These are phyloP conservation scores for Puccinellia tenuiflora DNA, from an alignment of 176 grass and related monocot genomes.

Conservation along the genomic window DNA sequence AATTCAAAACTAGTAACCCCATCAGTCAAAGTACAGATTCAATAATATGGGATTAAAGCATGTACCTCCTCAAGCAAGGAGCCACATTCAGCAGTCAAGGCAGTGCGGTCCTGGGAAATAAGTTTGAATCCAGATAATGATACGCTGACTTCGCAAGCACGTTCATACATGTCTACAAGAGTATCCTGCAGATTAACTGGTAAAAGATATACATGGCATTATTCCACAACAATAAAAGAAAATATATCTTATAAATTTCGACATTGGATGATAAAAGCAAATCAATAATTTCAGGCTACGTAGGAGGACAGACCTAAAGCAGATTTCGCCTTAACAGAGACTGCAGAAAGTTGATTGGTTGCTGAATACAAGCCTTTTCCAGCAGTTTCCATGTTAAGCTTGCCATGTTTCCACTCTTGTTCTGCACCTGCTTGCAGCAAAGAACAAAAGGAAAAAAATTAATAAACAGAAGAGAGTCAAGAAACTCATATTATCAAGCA, in stretches of 20 bases:
- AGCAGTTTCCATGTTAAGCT: conserved; percentile 82
- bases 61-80: conserved; percentile 94
- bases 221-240: conserved; percentile 2
- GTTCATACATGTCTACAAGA: conserved; percentile 58
- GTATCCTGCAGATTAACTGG: conserved; percentile 76
- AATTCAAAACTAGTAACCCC: conserved; percentile 7
- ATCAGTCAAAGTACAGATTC: neutral
- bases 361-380: conserved; percentile 72
- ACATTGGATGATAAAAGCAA: conserved; percentile 25
- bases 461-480: conserved; percentile 9
- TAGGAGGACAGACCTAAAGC: conserved; percentile 65
- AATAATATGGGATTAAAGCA: conserved; percentile 17
- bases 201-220: conserved; percentile 40
- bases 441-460: conserved; percentile 7
- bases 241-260: neutral
- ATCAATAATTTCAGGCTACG: neutral
- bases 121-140: conserved; percentile 75
- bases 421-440: conserved; percentile 66
- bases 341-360: conserved; percentile 64
- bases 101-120: conserved; percentile 77
- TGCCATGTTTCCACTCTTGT: conserved; percentile 79
- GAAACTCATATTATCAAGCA: conserved; percentile 1
- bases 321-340: conserved; percentile 64
- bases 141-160: conserved; percentile 50
- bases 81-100: conserved; percentile 95